Evolutionary conservation across 2,329 filamentous ascomycete species (phyloP), one percentile per base, ranked within the genome.

Genomic region (Fusarium praegraminearum): DNA sequence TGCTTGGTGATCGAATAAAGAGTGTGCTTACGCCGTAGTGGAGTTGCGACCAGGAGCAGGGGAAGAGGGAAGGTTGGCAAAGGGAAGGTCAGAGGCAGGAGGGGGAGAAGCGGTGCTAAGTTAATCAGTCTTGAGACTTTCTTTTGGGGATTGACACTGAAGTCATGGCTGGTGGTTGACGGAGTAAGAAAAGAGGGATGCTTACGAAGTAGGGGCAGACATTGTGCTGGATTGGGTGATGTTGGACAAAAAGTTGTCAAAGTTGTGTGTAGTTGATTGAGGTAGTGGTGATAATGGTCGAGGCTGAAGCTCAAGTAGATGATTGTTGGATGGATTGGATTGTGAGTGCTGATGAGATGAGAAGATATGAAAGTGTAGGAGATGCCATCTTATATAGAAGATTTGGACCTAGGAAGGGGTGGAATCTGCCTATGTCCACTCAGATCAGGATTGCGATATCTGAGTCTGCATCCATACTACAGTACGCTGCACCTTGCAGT

Each of bases 161-260:
- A 59, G 57, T 32, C 54, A 46, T 40, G 47, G 43, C n/a, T 15
- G 40, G 32, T 30, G 40, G 28, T 22, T 36, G 28, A 55, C 43
- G n/a, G 26, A 32, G 3, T 24, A 44, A 40, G 36, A 28, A 30
- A 3, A 30, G 41, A 44, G 54, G 40, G 28, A 38, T 52, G 52
- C 73, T 75, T 75, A 75, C 73, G 64, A 61, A 41, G 67, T 70
- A 54, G 73, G 73, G 63, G 73, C 71, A 75, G 73, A 75, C 73
- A 75, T 70, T 73, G 49, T 70, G 68, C 51, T 70, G 52, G 53
- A 66, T 65, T 66, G 50, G 35, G 36, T 30, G 58, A 54, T 63
- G 33, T 36, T 56, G 63, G 68, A 67, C 53, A 65, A 65, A 65
- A 62, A 54, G 57, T 66, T 61, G 71, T 67, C 60, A 46, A 70